These are phyloP conservation scores for Galerina sulciceps DNA, from an alignment of 768 basidiomycete species.

Conservation along the genomic window DNA sequence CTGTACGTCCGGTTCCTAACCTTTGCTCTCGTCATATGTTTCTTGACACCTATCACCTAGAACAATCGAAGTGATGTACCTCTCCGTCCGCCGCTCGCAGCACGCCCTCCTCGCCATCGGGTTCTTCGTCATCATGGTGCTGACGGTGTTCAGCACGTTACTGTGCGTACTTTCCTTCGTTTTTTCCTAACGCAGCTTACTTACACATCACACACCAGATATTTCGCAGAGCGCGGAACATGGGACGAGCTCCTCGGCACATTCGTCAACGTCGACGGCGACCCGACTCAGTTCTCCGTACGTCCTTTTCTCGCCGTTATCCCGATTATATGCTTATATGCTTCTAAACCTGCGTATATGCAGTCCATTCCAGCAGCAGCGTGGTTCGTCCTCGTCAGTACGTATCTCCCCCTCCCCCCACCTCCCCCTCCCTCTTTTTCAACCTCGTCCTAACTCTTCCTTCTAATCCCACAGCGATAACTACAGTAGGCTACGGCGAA, in stretches of 20 bases:
- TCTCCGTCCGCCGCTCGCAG: constrained; percentile 83
- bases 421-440: neutral
- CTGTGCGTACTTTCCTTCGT: constrained; percentile 48
- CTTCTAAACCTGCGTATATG: neutral
- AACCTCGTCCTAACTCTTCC: neutral
- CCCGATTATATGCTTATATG: neutral
- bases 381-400: constrained; percentile 85
- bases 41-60: constrained; percentile 35
- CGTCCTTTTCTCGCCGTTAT: constrained; percentile 17
- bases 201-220: constrained; percentile 43
- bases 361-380: constrained; percentile 46
- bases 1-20: constrained; percentile 50
- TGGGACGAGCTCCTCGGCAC: constrained; percentile 84
- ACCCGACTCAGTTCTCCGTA: constrained; percentile 79
- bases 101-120: constrained; percentile 84
- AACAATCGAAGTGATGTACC: constrained; percentile 92
- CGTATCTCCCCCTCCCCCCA: constrained; percentile 34
- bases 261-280: constrained; percentile 86
- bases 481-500: constrained; percentile 91
- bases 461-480: constrained; percentile 64
- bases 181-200: neutral
- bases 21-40: neutral
- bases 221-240: constrained; percentile 88
- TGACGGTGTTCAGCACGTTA: constrained; percentile 87
- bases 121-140: constrained; percentile 88